phyloP scores from a whole-genome alignment of 352 stramenopile species.

The Globisporangium uncinulatum region DNA sequence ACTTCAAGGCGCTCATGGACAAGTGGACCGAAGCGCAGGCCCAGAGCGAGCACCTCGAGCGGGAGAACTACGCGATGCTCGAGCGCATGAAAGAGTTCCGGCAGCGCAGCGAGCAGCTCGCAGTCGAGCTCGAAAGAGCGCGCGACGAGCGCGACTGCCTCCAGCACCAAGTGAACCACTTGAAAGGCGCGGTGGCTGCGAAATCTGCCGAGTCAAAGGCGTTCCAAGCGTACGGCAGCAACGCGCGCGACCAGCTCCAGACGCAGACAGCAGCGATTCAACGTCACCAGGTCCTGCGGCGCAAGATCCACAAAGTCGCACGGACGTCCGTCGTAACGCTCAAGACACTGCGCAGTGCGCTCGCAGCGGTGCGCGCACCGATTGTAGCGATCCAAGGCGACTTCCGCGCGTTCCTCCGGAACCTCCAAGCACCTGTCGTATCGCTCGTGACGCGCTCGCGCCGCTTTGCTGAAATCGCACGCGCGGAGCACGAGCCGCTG shows the following conservation, averaged over 20 bases:
- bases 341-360: constrained; percentile 28
- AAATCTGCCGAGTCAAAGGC: constrained; percentile 67
- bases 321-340: constrained; percentile 37
- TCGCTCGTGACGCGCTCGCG: constrained; percentile 38
- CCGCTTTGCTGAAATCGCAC: constrained; percentile 38
- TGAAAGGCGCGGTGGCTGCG: constrained; percentile 66
- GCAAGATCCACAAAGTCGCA: constrained; percentile 39
- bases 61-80: constrained; percentile 42
- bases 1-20: constrained; percentile 65
- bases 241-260: constrained; percentile 57
- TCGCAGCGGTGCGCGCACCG: constrained; percentile 39
- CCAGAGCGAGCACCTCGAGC: constrained; percentile 48
- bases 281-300: constrained; percentile 42
- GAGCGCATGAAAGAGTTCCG: constrained; percentile 49
- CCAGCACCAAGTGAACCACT: constrained; percentile 60
- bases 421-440: constrained; percentile 44
- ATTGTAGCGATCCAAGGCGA: constrained; percentile 50
- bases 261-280: constrained; percentile 48
- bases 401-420: constrained; percentile 41
- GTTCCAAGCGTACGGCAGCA: constrained; percentile 63
- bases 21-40: constrained; percentile 68
- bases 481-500: constrained; percentile 51
- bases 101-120: constrained; percentile 27
- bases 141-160: constrained; percentile 56
- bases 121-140: constrained; percentile 32